Conservation (phyloP, 2,329 filamentous ascomycete species). For the Harringtonia lauricola region DNA sequence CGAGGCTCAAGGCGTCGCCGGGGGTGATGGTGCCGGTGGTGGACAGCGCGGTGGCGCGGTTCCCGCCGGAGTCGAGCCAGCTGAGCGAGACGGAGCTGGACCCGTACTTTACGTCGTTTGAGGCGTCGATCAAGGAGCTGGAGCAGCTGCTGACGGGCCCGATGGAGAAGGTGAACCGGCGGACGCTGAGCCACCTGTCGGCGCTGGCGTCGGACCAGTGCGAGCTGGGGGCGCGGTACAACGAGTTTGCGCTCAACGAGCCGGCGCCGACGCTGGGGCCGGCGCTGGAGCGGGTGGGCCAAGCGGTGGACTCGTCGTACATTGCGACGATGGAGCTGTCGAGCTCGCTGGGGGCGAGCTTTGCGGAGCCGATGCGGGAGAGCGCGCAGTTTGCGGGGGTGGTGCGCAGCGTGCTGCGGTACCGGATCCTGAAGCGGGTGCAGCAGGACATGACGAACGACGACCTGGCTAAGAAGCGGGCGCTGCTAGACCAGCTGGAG, state of each 20-base stretch:
- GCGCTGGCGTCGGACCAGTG: conserved; percentile 78
- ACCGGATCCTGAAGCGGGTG: conserved; percentile 84
- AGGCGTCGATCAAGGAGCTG: conserved; percentile 81
- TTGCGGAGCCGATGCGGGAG: conserved; percentile 96
- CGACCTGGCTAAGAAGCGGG: conserved; percentile 77
- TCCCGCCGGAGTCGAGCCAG: conserved; percentile 66
- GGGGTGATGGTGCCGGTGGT: conserved; percentile 12
- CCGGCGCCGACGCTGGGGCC: conserved; percentile 78
- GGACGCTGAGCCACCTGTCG: conserved; percentile 76
- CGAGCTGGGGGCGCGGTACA: conserved; percentile 90
- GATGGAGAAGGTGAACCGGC: conserved; percentile 93
- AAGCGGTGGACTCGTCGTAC: conserved; percentile 92
- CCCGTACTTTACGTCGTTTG: conserved; percentile 90
- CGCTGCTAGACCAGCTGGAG: conserved; percentile 78
- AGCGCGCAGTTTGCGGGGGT: conserved; percentile 95
- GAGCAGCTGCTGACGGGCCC: conserved; percentile 81
- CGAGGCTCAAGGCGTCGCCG: conserved; percentile 62
- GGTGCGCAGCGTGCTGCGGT: conserved; percentile 77
- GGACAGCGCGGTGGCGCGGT: conserved; percentile 37
- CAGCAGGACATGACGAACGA: conserved; percentile 97
- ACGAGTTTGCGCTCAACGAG: conserved; percentile 92
- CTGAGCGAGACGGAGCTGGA: conserved; percentile 85
- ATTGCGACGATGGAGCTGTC: conserved; percentile 91
- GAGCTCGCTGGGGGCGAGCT: conserved; percentile 76
- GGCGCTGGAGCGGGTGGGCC: conserved; percentile 87